A percentile compares a stretch with the other conserved stretches of the same genome.
phyloP scores from a whole-genome alignment of 2,329 filamentous ascomycete genomes.

The Paecilomyces variotii region DNA sequence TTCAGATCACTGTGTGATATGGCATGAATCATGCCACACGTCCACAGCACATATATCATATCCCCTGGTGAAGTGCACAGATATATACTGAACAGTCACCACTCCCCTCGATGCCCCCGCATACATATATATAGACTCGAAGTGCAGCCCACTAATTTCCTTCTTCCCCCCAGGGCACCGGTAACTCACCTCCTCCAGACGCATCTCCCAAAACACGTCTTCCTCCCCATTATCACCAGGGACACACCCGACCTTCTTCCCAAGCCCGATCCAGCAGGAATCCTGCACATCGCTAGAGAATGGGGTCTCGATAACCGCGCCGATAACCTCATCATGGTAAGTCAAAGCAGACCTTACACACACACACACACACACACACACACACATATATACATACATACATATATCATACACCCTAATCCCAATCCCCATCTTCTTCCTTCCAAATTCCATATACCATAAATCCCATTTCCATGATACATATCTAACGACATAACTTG shows the following conservation, averaged over 20 bases:
- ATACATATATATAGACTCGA: no score
- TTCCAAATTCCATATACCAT: neutral
- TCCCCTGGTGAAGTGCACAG: no score
- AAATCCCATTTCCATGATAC: neutral
- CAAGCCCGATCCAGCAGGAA: conserved; percentile 82
- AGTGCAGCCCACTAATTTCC: neutral
- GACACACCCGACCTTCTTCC: conserved; percentile 60
- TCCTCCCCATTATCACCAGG: conserved; percentile 74
- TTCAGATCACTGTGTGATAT: neutral
- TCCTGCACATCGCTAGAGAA: conserved; percentile 70
- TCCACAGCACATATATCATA: neutral
- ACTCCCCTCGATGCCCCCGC: no score
- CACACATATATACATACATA: neutral
- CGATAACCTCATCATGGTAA: conserved; percentile 32
- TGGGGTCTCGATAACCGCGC: conserved; percentile 57
- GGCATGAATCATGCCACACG: neutral
- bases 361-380: no score
- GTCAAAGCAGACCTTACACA: neutral
- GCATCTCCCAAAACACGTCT: conserved; percentile 61
- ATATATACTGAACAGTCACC: no score
- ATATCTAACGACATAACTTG: conserved; percentile 1
- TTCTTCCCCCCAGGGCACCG: conserved; percentile 22
- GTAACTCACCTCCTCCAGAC: conserved; percentile 50
- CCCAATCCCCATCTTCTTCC: neutral
- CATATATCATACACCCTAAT: no score